A percentile compares a stretch with the other conserved stretches of the same genome.
Evolutionary conservation across 495 filamentous ascomycete species (phyloP).

Genomic region (Platismatia glauca): DNA sequence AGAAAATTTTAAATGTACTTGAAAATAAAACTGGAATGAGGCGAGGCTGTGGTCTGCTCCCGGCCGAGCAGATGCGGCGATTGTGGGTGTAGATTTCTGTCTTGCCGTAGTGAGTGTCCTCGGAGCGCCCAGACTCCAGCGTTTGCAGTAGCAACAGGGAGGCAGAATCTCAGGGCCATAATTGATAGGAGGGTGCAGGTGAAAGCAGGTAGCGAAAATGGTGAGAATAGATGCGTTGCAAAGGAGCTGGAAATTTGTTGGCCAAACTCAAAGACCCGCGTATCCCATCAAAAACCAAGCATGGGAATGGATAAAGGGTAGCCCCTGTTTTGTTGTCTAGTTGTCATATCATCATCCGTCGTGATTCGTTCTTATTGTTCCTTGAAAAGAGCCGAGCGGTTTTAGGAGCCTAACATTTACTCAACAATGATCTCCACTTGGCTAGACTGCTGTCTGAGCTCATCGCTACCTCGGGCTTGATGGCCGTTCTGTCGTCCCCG

Average conservation of each 20-base stretch:
- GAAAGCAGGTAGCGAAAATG: constrained; percentile 3
- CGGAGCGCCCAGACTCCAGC: too few species aligned
- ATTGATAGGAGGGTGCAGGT: neutral
- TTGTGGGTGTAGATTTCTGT: neutral
- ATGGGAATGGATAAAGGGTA: constrained; percentile 18
- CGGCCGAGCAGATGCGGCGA: neutral
- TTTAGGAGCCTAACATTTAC: constrained; percentile 35
- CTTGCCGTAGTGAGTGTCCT: too few species aligned
- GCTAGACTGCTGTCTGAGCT: constrained; percentile 47
- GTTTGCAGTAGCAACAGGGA: constrained; percentile 6
- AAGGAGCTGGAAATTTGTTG: constrained; percentile 4
- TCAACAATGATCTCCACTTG: constrained; percentile 47
- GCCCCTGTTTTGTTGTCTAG: constrained; percentile 30
- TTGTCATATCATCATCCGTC: constrained; percentile 50
- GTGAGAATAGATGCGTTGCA: neutral
- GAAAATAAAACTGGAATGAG: neutral
- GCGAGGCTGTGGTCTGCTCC: neutral
- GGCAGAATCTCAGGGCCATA: neutral
- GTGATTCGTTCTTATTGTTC: constrained; percentile 44
- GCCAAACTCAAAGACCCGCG: constrained; percentile 3
- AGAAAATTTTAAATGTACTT: neutral
- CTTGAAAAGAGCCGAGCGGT: constrained; percentile 31
- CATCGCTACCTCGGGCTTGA: constrained; percentile 71
- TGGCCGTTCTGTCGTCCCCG: constrained; percentile 72
- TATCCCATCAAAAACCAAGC: constrained; percentile 8